Base-by-base conservation (phyloP, 1,284 basidiomycete genomes). In the Moesziomyces antarcticus region DNA sequence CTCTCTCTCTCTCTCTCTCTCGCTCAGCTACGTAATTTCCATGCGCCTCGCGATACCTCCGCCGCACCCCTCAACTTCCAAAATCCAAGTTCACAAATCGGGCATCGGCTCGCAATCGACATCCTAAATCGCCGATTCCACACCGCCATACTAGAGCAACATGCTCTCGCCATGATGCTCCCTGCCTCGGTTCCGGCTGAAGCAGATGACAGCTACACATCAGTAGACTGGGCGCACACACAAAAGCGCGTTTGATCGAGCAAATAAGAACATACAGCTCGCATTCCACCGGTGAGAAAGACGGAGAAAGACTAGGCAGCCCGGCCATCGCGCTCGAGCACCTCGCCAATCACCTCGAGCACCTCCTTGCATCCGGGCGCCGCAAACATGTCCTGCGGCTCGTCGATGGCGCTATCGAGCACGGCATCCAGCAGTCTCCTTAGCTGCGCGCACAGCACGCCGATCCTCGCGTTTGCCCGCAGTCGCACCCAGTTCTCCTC, bases 371-470 rank as follows among this genome's bases (percentile, higher is more conserved):
- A 67, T 25, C 59, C 70, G 30, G 70, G 60, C 33, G 50, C 62
- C 25, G 63, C 56, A 53, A 58, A 67, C 59, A 64, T 73, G 41
- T 68, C 60, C 16, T 60, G 49, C 25, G 64, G 64, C 10, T 58
- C 49, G 25, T 66, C 57, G 30, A 72, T 69, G 22, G 58, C 66
- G 18, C 57, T 60, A 30, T 69, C 69, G 30, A 67, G 56, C 40
- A 73, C 60, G 10, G 57, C 49, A 48, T 59, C 78, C 9, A 63
- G 24, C 42, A 73, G 55, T 16, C 30, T 78, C 61, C 94, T 87
- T n/a, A 97, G 85, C 78, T 94, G 93, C 73, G 94, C 94, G 42
- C 93, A 92, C 27, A 97, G 87, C 10, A 94, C 90, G 1, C 93
- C 94, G 46, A 97, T 96, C 7, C 94, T 88, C 18, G 93, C 92